These are phyloP conservation scores for Phoenix dactylifera DNA, from an alignment of 176 grass and related monocot species.

Conservation along the genomic window DNA sequence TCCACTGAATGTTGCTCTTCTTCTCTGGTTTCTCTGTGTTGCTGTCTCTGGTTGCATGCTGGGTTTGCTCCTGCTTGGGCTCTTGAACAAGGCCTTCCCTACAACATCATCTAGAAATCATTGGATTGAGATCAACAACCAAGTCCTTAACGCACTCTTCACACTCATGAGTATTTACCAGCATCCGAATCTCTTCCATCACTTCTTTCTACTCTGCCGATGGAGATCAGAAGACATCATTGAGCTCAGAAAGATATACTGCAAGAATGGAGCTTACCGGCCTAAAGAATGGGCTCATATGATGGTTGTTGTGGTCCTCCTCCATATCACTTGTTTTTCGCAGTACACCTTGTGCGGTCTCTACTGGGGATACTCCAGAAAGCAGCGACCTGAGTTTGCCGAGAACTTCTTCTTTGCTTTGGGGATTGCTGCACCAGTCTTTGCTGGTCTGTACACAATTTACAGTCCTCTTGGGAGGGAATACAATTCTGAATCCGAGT, in stretches of 20 bases:
- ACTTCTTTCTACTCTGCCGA: conserved; percentile 42
- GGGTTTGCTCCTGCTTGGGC: conserved; percentile 51
- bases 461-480: conserved; percentile 73
- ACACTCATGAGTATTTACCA: conserved; percentile 89
- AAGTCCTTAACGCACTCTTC: conserved; percentile 83
- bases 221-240: conserved; percentile 38
- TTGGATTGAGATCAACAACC: conserved; percentile 91
- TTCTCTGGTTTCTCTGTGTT: conserved; percentile 70
- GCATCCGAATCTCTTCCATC: conserved; percentile 56
- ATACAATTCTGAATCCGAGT: conserved; percentile 9
- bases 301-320: conserved; percentile 51
- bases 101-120: conserved; percentile 40
- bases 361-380: conserved; percentile 53
- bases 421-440: conserved; percentile 33
- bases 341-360: conserved; percentile 58
- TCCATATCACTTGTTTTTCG: conserved; percentile 60
- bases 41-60: conserved; percentile 50
- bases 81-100: conserved; percentile 55
- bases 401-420: conserved; percentile 59
- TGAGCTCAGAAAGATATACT: conserved; percentile 56
- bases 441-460: conserved; percentile 40
- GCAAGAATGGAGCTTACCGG: conserved; percentile 43
- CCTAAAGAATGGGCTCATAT: conserved; percentile 56
- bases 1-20: conserved; percentile 64
- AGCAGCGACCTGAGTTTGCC: conserved; percentile 41